Evolutionary conservation across 495 filamentous ascomycete genomes (phyloP), one percentile per base, ranked within the genome.

Genomic region (Tirmania nivea): DNA sequence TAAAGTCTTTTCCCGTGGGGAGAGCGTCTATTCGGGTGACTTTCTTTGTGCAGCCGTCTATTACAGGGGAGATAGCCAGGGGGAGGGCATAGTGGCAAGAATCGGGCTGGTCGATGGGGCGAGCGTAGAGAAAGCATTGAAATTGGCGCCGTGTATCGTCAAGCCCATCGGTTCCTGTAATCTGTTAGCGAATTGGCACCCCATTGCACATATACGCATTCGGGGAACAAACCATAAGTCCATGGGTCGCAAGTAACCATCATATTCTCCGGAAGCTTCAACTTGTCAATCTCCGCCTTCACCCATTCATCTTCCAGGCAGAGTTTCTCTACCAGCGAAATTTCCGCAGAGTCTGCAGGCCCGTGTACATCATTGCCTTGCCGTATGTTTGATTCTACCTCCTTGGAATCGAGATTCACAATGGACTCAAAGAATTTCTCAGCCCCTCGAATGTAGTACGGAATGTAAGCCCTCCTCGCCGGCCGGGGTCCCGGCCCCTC

Each of bases 81-180:
- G 86, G 86, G 35, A 83, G 73, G 0, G 83, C 77, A 64, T 93
- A 93, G 58, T 89, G 81, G 61, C 87, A 88, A 49, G 73, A 76
- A 56, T 84, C 80, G 11, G 66, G 62, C 19, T 74, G 67, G 39
- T 45, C 17, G 12, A 19, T 19, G 14, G 39, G 39, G 12, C 39
- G 39, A 59, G 79, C 69, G 64, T 84, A 84, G 10, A 84, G 68
- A 62, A 78, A 82, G 64, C 76, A 78, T 57, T 83, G 79, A 57
- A 73, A 78, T 62, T 78, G 69, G 14, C 78, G 72, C 50, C 73
- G 68, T 12, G 67, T 69, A 5, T 83, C 77, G 48, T 78, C 69
- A 56, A 79, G 47, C 10, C 76, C 77, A 58, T 82, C 79, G 19
- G 79, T 73, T 2, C 75, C 70, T 77, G 49, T 31, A 7, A 7